Percentiles rank a stretch among this genome's conserved stretches.
These are phyloP conservation scores for Aspergillus alliaceus DNA, from an alignment of 2,329 filamentous ascomycete genomes.

Conservation along the genomic window DNA sequence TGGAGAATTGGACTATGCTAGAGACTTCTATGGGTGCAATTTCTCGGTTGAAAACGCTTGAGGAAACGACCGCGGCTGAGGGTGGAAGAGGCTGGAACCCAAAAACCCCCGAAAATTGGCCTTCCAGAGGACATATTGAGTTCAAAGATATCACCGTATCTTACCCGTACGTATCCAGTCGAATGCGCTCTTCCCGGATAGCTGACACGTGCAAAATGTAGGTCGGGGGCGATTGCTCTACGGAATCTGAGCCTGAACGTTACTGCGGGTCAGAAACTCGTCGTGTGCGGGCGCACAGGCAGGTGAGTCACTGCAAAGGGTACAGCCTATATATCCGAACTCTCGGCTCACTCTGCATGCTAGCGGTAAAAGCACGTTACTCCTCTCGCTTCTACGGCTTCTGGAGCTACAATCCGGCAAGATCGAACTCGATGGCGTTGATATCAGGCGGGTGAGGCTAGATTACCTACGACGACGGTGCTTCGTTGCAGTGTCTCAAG, in stretches of 20 bases:
- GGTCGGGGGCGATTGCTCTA: neutral
- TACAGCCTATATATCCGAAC: neutral
- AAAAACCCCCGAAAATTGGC: neutral
- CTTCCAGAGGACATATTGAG: neutral
- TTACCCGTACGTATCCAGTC: too few species aligned
- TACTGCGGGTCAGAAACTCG: neutral
- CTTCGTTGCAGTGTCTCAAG: neutral
- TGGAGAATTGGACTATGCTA: constrained; percentile 51
- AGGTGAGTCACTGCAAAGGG: neutral
- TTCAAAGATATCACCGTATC: rapidly evolving
- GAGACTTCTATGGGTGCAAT: constrained; percentile 58
- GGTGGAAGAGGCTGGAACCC: neutral
- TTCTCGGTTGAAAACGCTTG: neutral
- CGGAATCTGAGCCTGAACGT: neutral
- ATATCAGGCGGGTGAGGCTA: neutral
- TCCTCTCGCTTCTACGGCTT: neutral
- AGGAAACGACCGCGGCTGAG: too few species aligned
- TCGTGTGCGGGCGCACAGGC: constrained; percentile 3
- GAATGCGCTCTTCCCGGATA: too few species aligned
- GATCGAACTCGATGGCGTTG: neutral
- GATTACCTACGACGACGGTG: neutral
- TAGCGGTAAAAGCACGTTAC: constrained; percentile 5
- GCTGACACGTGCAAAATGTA: too few species aligned
- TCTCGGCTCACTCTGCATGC: neutral
- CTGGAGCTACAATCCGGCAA: neutral